Percentiles rank a stretch among this genome's conserved stretches.
These are phyloP conservation scores for Apiospora kogelbergensis DNA, from an alignment of 2,329 filamentous ascomycete species.

Conservation along the genomic window DNA sequence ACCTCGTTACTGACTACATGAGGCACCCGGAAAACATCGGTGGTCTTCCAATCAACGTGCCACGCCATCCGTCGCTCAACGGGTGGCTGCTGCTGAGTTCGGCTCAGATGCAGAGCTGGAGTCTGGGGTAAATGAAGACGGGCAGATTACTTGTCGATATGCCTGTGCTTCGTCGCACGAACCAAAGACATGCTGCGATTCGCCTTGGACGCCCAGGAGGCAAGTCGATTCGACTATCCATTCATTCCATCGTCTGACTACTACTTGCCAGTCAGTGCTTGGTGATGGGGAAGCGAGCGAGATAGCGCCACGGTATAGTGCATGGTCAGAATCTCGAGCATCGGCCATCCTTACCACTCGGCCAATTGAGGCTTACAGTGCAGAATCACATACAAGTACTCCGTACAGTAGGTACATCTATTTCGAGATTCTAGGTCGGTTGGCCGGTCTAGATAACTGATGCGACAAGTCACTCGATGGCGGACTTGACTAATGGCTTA, in stretches of 20 bases:
- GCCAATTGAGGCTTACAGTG: background rate
- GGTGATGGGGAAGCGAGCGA: background rate
- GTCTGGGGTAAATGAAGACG: background rate
- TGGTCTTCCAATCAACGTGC: constrained; percentile 2
- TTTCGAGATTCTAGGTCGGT: background rate
- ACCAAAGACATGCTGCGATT: background rate
- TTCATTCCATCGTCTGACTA: background rate
- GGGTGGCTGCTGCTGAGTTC: background rate
- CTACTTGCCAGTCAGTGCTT: background rate
- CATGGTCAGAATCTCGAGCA: background rate
- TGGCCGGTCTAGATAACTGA: background rate
- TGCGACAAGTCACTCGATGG: background rate
- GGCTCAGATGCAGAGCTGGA: background rate
- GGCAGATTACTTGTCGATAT: background rate
- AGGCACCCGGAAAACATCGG: background rate
- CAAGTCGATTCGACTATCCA: constrained; percentile 1
- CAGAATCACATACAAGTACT: background rate
- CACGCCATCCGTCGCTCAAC: constrained; percentile 1
- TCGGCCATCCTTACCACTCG: background rate
- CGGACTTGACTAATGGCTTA: background rate
- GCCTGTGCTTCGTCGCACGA: background rate
- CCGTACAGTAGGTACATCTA: background rate
- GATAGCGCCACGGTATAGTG: constrained; percentile 3
- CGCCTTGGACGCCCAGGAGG: background rate
- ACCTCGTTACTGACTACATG: background rate